Evolutionary conservation across 257 asterid genomes (phyloP).

Genomic region (Plantago major): DNA sequence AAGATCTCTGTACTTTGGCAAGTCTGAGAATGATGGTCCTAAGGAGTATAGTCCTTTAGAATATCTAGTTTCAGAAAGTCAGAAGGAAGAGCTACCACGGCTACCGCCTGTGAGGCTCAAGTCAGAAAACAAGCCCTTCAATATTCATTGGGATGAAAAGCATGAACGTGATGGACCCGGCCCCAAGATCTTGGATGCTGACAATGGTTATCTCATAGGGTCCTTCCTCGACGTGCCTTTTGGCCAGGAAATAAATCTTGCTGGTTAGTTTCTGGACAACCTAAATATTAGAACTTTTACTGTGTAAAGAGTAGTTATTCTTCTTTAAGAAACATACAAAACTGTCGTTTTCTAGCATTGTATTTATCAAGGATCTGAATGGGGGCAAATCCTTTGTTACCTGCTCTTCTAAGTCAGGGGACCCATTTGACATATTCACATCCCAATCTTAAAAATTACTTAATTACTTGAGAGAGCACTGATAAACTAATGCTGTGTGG

Average conservation of each 20-base stretch:
- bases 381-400: slow-evolving; percentile 7
- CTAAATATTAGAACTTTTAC: slow-evolving; percentile 10
- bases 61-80: slow-evolving; percentile 52
- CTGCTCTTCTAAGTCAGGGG: slow-evolving; percentile 6
- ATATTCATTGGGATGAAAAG: slow-evolving; percentile 83
- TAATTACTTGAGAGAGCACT: too few species aligned
- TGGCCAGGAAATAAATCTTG: slow-evolving; percentile 74
- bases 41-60: slow-evolving; percentile 48
- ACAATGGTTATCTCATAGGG: slow-evolving; percentile 72
- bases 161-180: slow-evolving; percentile 65
- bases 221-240: slow-evolving; percentile 92
- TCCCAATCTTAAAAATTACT: too few species aligned
- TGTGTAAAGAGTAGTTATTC: background rate
- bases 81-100: slow-evolving; percentile 88
- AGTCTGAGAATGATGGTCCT: slow-evolving; percentile 48
- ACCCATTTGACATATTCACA: background rate
- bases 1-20: slow-evolving; percentile 67
- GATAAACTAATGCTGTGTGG: too few species aligned
- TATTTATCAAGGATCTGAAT: slow-evolving; percentile 6
- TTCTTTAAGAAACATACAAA: background rate
- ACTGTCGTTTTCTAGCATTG: slow-evolving; percentile 4
- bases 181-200: slow-evolving; percentile 53
- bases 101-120: slow-evolving; percentile 86
- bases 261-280: slow-evolving; percentile 47
- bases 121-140: slow-evolving; percentile 76